Percentiles rank a stretch among this genome's conserved stretches.
phyloP scores from a whole-genome alignment of 306 rosid genomes.

The Benincasa hispida region DNA sequence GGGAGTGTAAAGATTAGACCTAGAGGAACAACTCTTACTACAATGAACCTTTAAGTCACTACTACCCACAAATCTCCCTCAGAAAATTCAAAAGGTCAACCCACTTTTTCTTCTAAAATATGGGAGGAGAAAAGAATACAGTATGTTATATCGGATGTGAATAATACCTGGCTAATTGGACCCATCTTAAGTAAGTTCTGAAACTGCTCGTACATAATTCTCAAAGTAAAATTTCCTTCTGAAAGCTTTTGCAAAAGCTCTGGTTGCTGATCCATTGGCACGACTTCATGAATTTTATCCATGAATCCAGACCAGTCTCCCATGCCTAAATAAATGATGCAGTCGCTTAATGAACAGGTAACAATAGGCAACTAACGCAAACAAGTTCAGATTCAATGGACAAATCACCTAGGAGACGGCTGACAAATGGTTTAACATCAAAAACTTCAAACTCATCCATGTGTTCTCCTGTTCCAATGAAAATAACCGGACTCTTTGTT shows the following conservation, averaged over 20 bases:
- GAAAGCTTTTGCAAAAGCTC: conserved; percentile 74
- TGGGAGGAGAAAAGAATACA: background rate
- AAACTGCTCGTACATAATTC: conserved; percentile 82
- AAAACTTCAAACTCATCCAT: conserved; percentile 87
- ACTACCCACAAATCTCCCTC: background rate
- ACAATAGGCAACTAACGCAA: background rate
- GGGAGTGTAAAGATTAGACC: background rate
- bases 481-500: conserved; percentile 78
- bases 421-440: conserved; percentile 78
- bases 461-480: conserved; percentile 79
- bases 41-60: background rate
- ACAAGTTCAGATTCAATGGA: conserved; percentile 1
- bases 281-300: conserved; percentile 87
- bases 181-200: conserved; percentile 76
- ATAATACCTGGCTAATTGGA: conserved; percentile 54
- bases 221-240: conserved; percentile 73
- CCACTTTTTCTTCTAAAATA: background rate
- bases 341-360: background rate
- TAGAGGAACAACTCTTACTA: background rate
- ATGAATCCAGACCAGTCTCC: conserved; percentile 79
- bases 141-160: background rate
- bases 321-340: conserved; percentile 38
- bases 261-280: conserved; percentile 88
- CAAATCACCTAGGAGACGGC: conserved; percentile 56
- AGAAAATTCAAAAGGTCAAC: background rate